Conservation (phyloP, 2,329 filamentous ascomycete genomes). For the Waltergamsia citrina region DNA sequence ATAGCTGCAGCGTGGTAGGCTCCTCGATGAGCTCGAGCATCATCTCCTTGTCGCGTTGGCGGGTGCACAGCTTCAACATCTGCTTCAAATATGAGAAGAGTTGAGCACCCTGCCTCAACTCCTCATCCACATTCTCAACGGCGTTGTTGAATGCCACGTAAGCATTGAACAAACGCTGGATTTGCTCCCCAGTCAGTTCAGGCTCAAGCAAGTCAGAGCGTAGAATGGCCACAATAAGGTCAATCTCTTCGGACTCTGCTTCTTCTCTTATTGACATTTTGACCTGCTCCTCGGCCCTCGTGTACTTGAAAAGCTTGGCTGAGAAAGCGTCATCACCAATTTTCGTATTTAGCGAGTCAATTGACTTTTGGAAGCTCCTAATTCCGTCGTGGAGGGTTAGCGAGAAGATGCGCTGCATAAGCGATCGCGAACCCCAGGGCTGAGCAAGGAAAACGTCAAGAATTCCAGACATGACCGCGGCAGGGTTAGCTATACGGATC, state of each 20-base stretch:
- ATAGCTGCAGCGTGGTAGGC: conserved; percentile 90
- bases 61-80: conserved; percentile 80
- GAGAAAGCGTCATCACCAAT: conserved; percentile 75
- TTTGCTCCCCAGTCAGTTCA: conserved; percentile 62
- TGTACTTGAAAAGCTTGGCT: conserved; percentile 73
- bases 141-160: conserved; percentile 95
- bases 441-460: conserved; percentile 94
- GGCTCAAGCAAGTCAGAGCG: conserved; percentile 69
- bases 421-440: conserved; percentile 79
- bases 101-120: conserved; percentile 81
- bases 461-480: conserved; percentile 92
- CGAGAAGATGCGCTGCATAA: conserved; percentile 91
- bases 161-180: conserved; percentile 81
- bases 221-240: conserved; percentile 78
- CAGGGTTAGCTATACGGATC: conserved; percentile 91
- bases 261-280: conserved; percentile 69
- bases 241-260: conserved; percentile 63
- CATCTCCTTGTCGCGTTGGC: conserved; percentile 92
- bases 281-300: conserved; percentile 61
- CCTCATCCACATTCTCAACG: conserved; percentile 81
- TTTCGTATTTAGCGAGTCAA: conserved; percentile 67
- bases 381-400: conserved; percentile 89
- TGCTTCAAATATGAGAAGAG: conserved; percentile 94
- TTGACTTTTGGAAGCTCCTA: conserved; percentile 72
- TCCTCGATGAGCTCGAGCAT: conserved; percentile 95